Evolutionary conservation across 192 early-diverging fungal genomes (phyloP).

Genomic region (Glomus cerebriforme): DNA sequence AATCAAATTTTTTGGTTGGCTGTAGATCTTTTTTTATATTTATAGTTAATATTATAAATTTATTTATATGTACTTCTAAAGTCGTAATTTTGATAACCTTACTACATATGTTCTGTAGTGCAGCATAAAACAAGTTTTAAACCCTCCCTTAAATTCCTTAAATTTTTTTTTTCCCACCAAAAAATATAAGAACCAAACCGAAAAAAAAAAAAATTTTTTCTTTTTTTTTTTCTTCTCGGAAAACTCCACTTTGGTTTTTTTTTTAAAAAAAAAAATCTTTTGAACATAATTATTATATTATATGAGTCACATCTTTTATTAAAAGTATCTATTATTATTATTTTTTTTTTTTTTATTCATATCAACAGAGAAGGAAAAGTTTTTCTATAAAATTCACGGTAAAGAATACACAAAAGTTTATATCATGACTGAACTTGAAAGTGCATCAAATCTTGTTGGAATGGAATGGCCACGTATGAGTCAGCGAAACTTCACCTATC

Average conservation of each 20-base stretch:
- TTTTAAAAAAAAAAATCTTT: not conserved
- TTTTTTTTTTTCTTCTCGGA: not conserved
- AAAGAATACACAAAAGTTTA: not conserved
- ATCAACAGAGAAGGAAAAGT: not conserved
- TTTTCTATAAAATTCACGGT: too few species aligned
- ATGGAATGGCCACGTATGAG: constrained; percentile 9
- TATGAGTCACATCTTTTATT: too few species aligned
- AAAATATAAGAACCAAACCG: not conserved
- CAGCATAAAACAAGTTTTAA: not conserved
- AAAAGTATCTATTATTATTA: too few species aligned
- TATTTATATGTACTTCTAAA: too few species aligned
- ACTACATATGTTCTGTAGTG: not conserved
- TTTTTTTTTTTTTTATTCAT: too few species aligned
- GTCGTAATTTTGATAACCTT: not conserved
- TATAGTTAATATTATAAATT: too few species aligned
- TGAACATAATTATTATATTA: too few species aligned
- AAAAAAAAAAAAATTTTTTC: not conserved
- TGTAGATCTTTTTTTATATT: too few species aligned
- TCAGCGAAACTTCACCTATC: not conserved
- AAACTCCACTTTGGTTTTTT: not conserved
- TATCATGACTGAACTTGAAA: constrained; percentile 27
- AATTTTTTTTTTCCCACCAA: constrained; percentile 4
- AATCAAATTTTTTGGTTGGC: too few species aligned
- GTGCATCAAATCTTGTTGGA: constrained; percentile 5
- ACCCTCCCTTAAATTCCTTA: not conserved